Percentiles rank a stretch among this genome's conserved stretches.
These are phyloP conservation scores for Cercospora sojina DNA, from an alignment of 2,329 filamentous ascomycete genomes.

Conservation along the genomic window DNA sequence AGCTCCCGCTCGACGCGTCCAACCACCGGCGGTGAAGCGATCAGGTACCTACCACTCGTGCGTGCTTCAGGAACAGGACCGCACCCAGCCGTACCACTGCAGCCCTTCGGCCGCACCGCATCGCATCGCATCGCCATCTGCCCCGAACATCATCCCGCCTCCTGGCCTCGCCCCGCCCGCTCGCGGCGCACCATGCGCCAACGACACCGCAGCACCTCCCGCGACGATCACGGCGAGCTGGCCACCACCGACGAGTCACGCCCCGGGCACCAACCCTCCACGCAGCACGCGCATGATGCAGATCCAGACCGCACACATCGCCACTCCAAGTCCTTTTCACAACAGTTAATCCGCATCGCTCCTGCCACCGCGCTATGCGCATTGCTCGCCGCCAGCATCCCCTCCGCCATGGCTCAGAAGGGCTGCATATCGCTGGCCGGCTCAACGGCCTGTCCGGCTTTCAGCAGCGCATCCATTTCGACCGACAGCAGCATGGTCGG, in stretches of 20 bases:
- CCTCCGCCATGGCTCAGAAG: constrained; percentile 42
- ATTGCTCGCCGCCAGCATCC: constrained; percentile 31
- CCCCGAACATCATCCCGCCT: not conserved
- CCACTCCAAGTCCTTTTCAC: constrained; percentile 8
- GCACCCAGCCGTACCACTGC: not conserved
- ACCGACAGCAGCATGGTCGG: constrained; percentile 58
- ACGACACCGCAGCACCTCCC: constrained; percentile 10
- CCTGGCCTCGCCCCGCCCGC: not conserved
- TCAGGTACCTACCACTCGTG: constrained; percentile 1
- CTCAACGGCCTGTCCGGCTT: constrained; percentile 71
- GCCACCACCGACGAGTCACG: constrained; percentile 12
- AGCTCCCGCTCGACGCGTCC: constrained; percentile 13
- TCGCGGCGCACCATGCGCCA: constrained; percentile 13
- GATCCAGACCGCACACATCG: constrained; percentile 17
- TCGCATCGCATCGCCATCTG: not conserved
- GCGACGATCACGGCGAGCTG: constrained; percentile 6
- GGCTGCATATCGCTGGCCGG: constrained; percentile 67
- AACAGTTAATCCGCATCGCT: constrained; percentile 18
- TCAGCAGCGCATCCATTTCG: constrained; percentile 69
- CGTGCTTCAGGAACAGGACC: not conserved
- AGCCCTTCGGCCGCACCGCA: not conserved
- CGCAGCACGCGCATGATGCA: constrained; percentile 16
- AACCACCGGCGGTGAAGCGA: constrained; percentile 17
- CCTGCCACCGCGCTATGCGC: constrained; percentile 23
- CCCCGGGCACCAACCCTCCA: constrained; percentile 20